Base-by-base conservation (phyloP, 164 flowering plant species). In the Piper longum region DNA sequence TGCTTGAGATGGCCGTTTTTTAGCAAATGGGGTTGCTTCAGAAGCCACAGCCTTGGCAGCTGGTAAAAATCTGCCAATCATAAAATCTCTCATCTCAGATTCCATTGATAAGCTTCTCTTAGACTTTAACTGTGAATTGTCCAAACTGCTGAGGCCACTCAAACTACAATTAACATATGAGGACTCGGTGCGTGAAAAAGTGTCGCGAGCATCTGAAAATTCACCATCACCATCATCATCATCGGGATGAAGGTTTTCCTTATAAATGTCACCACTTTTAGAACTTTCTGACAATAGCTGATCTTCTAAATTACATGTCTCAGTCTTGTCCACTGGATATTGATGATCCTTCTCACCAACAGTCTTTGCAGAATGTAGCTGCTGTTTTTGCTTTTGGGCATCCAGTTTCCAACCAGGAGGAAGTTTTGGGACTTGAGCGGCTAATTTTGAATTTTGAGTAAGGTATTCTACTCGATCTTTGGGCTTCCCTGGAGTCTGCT, bases 401-500 rank as follows among this genome's bases (percentile, higher is more conserved):
- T 73, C 78, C 59, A 59, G 55, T 66, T 62, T 60, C 72, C 88
- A 80, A 52, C 98, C 96, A 18, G 96, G 96, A 16, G 96, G 95
- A 69, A 83, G 87, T 73, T 80, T 87, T 4, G 98, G 96, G 45
- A 77, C 77, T 42, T 68, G 7, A 9, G 78, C 77, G 52, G 76
- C 81, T 52, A 61, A 58, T 41, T 73, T 69, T 56, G 41, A 65
- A 55, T 64, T 18, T 57, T 36, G 41, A 36, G 59, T 17, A 19
- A 61, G 72, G 44, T 71, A 63, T 61, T 64, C 74, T 3, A 57
- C 71, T 68, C 77, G 82, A 69, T 79, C 74, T 71, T 92, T 92
- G 48, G 88, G 98, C 67, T 75, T 79, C 67, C 98, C 96, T 2
- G 98, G 96, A 48, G 67, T 74, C 54, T 77, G 73, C 66, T 91